Evolutionary conservation across 2,329 filamentous ascomycete genomes (phyloP).

Genomic region (Dothideomycetes sp.): DNA sequence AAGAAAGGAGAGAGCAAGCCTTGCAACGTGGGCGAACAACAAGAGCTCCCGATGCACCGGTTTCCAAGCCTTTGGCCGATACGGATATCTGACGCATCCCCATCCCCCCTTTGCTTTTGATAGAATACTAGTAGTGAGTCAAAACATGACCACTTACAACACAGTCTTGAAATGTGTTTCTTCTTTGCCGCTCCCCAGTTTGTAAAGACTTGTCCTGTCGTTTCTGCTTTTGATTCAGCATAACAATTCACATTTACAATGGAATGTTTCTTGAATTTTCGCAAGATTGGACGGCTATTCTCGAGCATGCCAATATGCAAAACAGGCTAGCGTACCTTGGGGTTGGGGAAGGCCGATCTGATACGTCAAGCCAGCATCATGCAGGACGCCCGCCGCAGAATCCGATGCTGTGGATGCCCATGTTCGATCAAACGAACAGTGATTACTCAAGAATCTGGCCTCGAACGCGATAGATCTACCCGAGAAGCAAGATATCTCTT

Average conservation of each 20-base stretch:
- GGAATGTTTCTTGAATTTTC: neutral
- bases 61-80: neutral
- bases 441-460: no score
- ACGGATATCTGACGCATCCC: neutral
- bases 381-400: constrained; percentile 5
- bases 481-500: no score
- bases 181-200: neutral
- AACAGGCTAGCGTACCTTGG: constrained; percentile 10
- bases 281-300: neutral
- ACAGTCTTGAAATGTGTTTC: neutral
- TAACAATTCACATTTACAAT: neutral
- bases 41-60: neutral
- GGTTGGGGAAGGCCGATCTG: constrained; percentile 6
- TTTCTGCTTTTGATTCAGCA: neutral
- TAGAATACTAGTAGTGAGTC: neutral
- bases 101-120: neutral
- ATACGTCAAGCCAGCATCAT: constrained; percentile 11
- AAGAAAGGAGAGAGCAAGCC: constrained; percentile 5
- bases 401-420: no score
- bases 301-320: constrained; percentile 7
- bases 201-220: neutral
- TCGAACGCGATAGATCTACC: no score
- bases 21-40: constrained; percentile 8
- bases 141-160: neutral
- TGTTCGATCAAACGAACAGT: no score